Evolutionary conservation across 345 rosid genomes (phyloP).

Genomic region (Corchorus olitorius): DNA sequence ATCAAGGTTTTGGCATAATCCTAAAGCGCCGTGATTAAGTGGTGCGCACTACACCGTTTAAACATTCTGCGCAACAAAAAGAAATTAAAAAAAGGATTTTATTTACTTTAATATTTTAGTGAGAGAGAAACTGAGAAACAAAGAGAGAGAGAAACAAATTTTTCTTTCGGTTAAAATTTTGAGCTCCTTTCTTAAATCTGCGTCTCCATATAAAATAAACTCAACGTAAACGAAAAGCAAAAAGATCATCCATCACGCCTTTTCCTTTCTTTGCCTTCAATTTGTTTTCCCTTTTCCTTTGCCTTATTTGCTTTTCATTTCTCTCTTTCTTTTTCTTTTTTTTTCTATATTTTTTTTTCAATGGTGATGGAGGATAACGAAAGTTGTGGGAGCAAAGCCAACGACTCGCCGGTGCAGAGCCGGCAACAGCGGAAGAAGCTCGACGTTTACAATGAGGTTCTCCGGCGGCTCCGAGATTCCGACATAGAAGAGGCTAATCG

Average conservation of each 20-base stretch:
- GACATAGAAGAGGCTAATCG: conserved; percentile 48
- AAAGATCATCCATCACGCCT: conserved; percentile 22
- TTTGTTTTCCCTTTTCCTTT: neutral
- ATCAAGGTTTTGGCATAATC: neutral
- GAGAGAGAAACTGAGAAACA: too few relatives aligned
- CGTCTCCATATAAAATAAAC: conserved; percentile 10
- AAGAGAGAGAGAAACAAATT: neutral
- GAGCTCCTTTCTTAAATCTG: conserved; percentile 14
- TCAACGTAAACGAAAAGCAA: conserved; percentile 27
- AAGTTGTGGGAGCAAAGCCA: conserved; percentile 65
- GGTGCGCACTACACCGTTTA: conserved; percentile 38
- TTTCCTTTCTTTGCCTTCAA: neutral
- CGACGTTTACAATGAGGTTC: conserved; percentile 70
- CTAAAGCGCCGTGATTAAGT: conserved; percentile 8
- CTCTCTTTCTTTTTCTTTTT: neutral
- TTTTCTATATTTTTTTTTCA: conserved; percentile 6
- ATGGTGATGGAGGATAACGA: conserved; percentile 68
- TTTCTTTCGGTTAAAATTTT: neutral
- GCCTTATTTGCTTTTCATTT: neutral
- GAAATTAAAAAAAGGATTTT: neutral
- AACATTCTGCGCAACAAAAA: conserved; percentile 12
- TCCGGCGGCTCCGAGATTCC: conserved; percentile 68
- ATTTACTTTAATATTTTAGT: too few relatives aligned
- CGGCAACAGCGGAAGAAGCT: conserved; percentile 65
- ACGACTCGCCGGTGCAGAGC: conserved; percentile 34